Base-by-base conservation (phyloP, 2,329 filamentous ascomycete genomes). In the Alternaria tenuissima region DNA sequence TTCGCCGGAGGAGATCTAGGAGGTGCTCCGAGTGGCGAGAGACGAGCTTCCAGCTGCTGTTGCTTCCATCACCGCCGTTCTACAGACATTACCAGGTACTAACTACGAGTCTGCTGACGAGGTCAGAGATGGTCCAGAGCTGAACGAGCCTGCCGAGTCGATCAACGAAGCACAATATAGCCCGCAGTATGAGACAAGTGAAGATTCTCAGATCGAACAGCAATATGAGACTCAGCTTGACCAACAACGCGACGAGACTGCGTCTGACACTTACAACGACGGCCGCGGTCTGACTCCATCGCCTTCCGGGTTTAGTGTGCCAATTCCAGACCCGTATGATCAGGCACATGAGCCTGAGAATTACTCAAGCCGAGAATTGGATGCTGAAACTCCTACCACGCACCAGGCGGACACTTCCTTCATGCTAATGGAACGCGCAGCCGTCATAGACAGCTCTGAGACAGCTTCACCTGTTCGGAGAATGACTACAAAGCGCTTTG, bases 1-100 rank as follows among this genome's bases (percentile, higher is more conserved):
- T 16, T 30, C 43, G 39, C 42, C 56, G 36, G 43, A 32, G 16
- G 49, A 48, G 43, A 53, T 47, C 46, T 42, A 43, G 56, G 56
- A 48, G 30, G 32, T 28, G 56, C 43, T 58, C 38, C 42, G 41
- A 42, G 36, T 36, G 22, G 51, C 43, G 43, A 38, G 26, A 48
- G 18, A 38, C 43, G 49, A 48, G 42, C 56, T 58, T 55, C 36
- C 49, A 2, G 24, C n/a, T 26, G 36, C 14, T 36, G 24, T 58
- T 52, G 43, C 16, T 14, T 49, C 49, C 11, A 22, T 16, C 28
- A 48, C 26, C 6, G 39, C 56, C 8, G 20, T 48, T 14, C 24
- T 42, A 7, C 43, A 36, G 22, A 54, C 36, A 18, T 52, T 42
- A 18, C 26, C 51, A 14, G 32, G 18, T n/a, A 24, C 30, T 24